Percentiles rank a stretch among this genome's conserved stretches.
Conservation (phyloP, 148 eudicot species). For the Simmondsia chinensis region DNA sequence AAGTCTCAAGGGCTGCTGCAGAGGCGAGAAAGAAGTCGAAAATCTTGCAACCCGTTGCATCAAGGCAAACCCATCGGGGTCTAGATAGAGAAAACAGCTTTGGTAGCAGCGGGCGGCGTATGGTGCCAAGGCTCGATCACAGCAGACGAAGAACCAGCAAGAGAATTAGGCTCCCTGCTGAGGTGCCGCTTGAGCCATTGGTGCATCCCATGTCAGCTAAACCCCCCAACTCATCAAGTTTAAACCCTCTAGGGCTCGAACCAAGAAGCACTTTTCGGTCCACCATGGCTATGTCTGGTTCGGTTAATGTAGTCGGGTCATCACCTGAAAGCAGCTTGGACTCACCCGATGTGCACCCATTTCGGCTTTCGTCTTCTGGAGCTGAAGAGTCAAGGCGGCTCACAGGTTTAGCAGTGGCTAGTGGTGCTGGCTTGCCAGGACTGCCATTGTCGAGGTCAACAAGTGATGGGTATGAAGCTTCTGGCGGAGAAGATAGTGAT, state of each 20-base stretch:
- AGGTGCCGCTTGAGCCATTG: constrained; percentile 32
- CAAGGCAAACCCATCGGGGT: constrained; percentile 23
- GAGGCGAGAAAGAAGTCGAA: constrained; percentile 95
- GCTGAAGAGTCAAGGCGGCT: constrained; percentile 56
- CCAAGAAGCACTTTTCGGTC: constrained; percentile 57
- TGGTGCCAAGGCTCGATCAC: constrained; percentile 34
- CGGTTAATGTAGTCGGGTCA: constrained; percentile 39
- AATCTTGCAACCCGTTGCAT: constrained; percentile 64
- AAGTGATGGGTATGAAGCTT: constrained; percentile 95
- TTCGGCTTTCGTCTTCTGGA: constrained; percentile 56
- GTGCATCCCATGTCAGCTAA: constrained; percentile 20
- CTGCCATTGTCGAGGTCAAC: constrained; percentile 67
- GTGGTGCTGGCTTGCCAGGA: constrained; percentile 25
- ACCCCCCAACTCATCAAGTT: constrained; percentile 32
- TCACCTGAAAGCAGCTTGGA: constrained; percentile 96
- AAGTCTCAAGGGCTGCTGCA: constrained; percentile 87
- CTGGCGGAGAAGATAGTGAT: constrained; percentile 99
- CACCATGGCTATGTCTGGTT: constrained; percentile 32
- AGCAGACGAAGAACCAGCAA: constrained; percentile 56
- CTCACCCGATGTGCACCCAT: constrained; percentile 70
- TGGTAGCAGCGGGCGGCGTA: constrained; percentile 45
- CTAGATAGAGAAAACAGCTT: constrained; percentile 50
- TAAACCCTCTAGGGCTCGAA: constrained; percentile 69
- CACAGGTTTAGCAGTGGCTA: constrained; percentile 26
- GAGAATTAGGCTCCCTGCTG: constrained; percentile 49